Evolutionary conservation across 352 stramenopile genomes (phyloP).

Genomic region (Phytophthora meadii): DNA sequence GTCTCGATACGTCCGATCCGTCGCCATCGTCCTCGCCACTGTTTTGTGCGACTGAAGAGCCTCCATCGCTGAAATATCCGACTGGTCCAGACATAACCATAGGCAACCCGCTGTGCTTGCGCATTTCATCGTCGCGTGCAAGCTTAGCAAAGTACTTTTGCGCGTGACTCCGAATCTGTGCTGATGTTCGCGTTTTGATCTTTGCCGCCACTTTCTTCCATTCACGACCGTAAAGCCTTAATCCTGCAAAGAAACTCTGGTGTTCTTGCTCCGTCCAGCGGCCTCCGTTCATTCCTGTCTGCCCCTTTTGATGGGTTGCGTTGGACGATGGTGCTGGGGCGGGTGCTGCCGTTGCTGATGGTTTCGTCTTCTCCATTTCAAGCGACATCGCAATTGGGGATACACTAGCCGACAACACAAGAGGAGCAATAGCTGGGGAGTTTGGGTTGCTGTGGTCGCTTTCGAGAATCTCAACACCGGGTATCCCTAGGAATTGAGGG

Average conservation of each 20-base stretch:
- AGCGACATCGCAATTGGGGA: slow-evolving; percentile 33
- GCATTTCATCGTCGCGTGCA: slow-evolving; percentile 75
- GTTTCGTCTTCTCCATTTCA: slow-evolving; percentile 26
- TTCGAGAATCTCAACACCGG: slow-evolving; percentile 24
- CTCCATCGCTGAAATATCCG: slow-evolving; percentile 71
- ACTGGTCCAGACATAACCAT: slow-evolving; percentile 25
- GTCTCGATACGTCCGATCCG: slow-evolving; percentile 25
- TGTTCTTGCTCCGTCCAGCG: slow-evolving; percentile 97
- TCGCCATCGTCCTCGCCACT: slow-evolving; percentile 61
- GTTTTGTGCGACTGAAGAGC: slow-evolving; percentile 62
- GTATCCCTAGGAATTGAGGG: slow-evolving; percentile 21
- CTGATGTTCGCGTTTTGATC: slow-evolving; percentile 89
- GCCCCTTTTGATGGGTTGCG: slow-evolving; percentile 53
- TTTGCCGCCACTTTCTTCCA: slow-evolving; percentile 97
- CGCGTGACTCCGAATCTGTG: slow-evolving; percentile 85
- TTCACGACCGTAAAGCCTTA: slow-evolving; percentile 95
- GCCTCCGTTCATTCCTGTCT: slow-evolving; percentile 86
- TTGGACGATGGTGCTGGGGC: slow-evolving; percentile 34
- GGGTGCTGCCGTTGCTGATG: slow-evolving; percentile 8
- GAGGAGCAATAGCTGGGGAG: slow-evolving; percentile 38
- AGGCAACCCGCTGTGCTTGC: slow-evolving; percentile 49
- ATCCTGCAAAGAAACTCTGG: slow-evolving; percentile 93
- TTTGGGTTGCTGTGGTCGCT: slow-evolving; percentile 21
- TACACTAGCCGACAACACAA: slow-evolving; percentile 32
- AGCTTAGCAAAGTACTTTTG: slow-evolving; percentile 92